phyloP scores from a whole-genome alignment of 306 rosid genomes.

The Inga oerstediana region DNA sequence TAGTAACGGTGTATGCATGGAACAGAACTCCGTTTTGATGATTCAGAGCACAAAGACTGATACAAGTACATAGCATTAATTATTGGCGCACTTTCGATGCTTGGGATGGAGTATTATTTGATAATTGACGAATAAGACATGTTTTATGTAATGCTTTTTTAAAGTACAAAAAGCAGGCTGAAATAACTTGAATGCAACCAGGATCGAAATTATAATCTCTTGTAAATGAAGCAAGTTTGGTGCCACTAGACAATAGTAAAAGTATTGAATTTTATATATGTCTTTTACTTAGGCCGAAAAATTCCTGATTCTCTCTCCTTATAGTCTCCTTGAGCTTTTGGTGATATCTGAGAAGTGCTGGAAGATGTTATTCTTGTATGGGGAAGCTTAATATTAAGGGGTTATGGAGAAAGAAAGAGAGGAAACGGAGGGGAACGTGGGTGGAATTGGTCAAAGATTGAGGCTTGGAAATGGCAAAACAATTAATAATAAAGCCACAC shows the following conservation, averaged over 20 bases:
- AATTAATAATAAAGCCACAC: neutral
- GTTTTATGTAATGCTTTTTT: neutral
- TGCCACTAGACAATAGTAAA: neutral
- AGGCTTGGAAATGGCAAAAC: constrained; percentile 31
- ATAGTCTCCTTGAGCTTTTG: neutral
- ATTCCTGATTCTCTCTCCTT: neutral
- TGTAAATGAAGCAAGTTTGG: neutral
- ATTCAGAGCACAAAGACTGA: constrained; percentile 18
- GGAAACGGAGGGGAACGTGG: neutral
- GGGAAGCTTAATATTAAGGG: neutral
- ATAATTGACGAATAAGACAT: neutral
- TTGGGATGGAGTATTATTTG: neutral
- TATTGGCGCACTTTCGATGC: neutral
- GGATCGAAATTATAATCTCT: neutral
- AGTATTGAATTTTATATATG: neutral
- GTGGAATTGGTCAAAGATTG: constrained; percentile 51
- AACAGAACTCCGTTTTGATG: neutral
- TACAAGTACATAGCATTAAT: neutral
- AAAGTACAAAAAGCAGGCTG: neutral
- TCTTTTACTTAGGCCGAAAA: neutral
- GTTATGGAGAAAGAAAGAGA: neutral
- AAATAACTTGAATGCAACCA: neutral
- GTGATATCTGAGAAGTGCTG: neutral
- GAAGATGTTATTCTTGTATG: neutral
- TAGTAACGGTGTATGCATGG: neutral